Evolutionary conservation across 345 rosid species (phyloP).

Genomic region (Citrus trifoliata): DNA sequence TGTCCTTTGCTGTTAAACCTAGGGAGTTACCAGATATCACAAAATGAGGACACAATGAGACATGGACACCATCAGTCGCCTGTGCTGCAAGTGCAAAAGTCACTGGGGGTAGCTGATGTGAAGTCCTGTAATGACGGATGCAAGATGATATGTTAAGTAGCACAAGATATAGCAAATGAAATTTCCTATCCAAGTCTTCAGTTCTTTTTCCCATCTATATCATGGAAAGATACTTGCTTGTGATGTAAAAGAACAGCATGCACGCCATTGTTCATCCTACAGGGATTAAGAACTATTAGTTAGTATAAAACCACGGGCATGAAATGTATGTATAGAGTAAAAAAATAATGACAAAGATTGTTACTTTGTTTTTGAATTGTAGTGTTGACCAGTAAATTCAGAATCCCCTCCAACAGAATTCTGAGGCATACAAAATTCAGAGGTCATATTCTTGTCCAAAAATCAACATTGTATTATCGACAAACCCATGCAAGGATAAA

Average conservation of each 20-base stretch:
- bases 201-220: neutral
- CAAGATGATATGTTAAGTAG: neutral
- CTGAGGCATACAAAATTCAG: slow-evolving; percentile 32
- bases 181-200: slow-evolving; percentile 11
- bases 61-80: slow-evolving; percentile 53
- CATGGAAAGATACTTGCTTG: slow-evolving; percentile 47
- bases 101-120: slow-evolving; percentile 46
- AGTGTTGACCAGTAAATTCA: slow-evolving; percentile 78
- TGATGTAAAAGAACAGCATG: slow-evolving; percentile 72
- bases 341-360: neutral
- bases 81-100: slow-evolving; percentile 75
- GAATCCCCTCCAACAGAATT: slow-evolving; percentile 93
- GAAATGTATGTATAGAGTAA: neutral
- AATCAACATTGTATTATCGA: neutral
- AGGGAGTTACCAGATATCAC: slow-evolving; percentile 59
- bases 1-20: slow-evolving; percentile 72
- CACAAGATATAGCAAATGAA: neutral
- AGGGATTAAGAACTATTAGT: slow-evolving; percentile 18
- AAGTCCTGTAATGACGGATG: slow-evolving; percentile 50
- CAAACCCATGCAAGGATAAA: neutral
- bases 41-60: slow-evolving; percentile 77
- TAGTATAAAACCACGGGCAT: slow-evolving; percentile 12
- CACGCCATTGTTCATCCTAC: slow-evolving; percentile 72
- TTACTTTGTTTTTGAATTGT: slow-evolving; percentile 70
- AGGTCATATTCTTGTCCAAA: neutral